Evolutionary conservation across 2,329 filamentous ascomycete species (phyloP).

Genomic region (Hirsutella rhossiliensis): DNA sequence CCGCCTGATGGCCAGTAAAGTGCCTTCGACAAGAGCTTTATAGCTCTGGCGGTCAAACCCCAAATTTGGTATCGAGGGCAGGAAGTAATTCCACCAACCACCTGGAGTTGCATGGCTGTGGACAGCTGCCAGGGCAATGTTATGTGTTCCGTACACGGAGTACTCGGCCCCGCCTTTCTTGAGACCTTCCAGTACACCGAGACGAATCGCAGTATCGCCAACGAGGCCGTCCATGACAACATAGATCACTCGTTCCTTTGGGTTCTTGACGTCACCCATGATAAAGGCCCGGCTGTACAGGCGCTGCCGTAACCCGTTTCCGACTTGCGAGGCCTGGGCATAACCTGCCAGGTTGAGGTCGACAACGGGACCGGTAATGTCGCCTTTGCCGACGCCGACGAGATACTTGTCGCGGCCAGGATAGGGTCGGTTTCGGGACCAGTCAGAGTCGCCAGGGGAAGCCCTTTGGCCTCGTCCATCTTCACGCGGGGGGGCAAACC

Average conservation of each 20-base stretch:
- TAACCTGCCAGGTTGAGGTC: conserved; percentile 90
- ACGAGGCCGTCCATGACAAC: conserved; percentile 81
- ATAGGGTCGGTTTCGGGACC: too few relatives aligned
- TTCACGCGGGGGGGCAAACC: too few relatives aligned
- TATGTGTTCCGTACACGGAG: conserved; percentile 62
- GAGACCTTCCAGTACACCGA: conserved; percentile 71
- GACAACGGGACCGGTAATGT: conserved; percentile 64
- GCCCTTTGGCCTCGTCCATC: too few relatives aligned
- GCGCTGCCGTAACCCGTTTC: conserved; percentile 74
- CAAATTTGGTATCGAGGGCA: conserved; percentile 79
- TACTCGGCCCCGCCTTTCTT: conserved; percentile 58
- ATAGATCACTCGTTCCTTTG: conserved; percentile 68
- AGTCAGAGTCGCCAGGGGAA: too few relatives aligned
- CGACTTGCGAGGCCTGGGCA: conserved; percentile 68
- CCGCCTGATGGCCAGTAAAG: conserved; percentile 66
- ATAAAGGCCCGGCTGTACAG: conserved; percentile 87
- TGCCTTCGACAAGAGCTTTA: conserved; percentile 76
- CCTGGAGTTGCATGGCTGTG: conserved; percentile 88
- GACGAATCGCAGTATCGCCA: conserved; percentile 80
- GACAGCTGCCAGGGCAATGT: conserved; percentile 81
- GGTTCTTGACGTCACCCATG: conserved; percentile 53
- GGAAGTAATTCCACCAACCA: conserved; percentile 86
- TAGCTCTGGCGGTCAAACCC: conserved; percentile 84
- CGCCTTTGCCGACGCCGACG: conserved; percentile 43
- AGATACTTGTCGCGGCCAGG: conserved; percentile 28